A percentile compares a stretch with the other conserved stretches of the same genome.
Conservation (phyloP, 768 basidiomycete species). For the Trametes punicea region DNA sequence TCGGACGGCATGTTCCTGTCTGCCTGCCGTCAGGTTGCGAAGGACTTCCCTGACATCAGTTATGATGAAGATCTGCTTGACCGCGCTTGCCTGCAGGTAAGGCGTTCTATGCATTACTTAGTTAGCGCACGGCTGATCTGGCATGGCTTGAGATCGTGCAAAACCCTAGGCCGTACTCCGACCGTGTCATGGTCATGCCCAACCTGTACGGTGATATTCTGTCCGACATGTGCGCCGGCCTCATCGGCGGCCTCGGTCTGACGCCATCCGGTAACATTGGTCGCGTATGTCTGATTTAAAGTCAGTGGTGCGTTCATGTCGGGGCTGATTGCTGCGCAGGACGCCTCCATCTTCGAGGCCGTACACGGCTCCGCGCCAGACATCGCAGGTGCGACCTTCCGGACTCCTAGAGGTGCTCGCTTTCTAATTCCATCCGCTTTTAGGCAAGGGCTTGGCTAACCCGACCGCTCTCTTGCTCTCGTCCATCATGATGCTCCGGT, state of each 20-base stretch:
- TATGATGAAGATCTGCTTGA: conserved; percentile 98
- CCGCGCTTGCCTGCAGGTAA: conserved; percentile 88
- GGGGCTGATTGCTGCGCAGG: conserved; percentile 44
- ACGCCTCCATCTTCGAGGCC: conserved; percentile 99
- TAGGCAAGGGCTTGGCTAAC: conserved; percentile 91
- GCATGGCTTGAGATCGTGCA: conserved; percentile 64
- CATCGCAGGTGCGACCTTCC: conserved; percentile 81
- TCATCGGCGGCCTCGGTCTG: conserved; percentile 96
- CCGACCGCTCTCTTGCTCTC: conserved; percentile 97
- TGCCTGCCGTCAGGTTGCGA: conserved; percentile 93
- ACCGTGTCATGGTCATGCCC: conserved; percentile 99
- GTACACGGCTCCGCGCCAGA: conserved; percentile 99
- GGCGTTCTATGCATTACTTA: conserved; percentile 16
- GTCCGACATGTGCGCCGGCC: conserved; percentile 92
- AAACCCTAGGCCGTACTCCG: conserved; percentile 89
- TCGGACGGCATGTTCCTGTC: conserved; percentile 99
- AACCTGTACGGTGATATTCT: conserved; percentile 96
- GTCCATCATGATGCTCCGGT: conserved; percentile 98
- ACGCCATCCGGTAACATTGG: conserved; percentile 99
- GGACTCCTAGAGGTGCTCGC: neutral
- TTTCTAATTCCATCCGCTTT: conserved; percentile 7
- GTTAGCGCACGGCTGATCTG: neutral
- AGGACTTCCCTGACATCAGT: conserved; percentile 88
- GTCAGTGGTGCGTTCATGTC: neutral
- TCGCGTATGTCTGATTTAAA: conserved; percentile 48